A percentile compares a stretch with the other conserved stretches of the same genome.
Evolutionary conservation across 352 stramenopile species (phyloP).

Genomic region (Phytophthora quininea): DNA sequence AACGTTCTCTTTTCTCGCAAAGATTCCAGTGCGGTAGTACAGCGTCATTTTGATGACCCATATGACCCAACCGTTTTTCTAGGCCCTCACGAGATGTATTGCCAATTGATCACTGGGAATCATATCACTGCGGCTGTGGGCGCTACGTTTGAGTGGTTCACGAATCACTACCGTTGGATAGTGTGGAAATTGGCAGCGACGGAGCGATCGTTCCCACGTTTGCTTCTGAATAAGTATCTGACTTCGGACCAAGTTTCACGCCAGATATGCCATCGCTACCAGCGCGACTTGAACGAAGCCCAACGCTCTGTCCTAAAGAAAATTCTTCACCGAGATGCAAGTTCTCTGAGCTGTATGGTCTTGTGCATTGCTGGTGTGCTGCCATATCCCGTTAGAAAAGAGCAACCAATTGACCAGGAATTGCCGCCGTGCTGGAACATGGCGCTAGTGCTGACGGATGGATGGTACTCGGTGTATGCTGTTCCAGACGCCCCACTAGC

Average conservation of each 20-base stretch:
- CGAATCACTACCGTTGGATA: constrained; percentile 79
- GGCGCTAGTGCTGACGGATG: constrained; percentile 70
- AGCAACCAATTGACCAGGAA: constrained; percentile 39
- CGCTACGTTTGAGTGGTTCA: constrained; percentile 63
- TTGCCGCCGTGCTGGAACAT: constrained; percentile 62
- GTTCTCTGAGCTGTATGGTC: constrained; percentile 66
- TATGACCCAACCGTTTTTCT: constrained; percentile 21
- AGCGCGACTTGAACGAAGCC: constrained; percentile 56
- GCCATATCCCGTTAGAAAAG: constrained; percentile 36
- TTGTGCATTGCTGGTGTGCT: constrained; percentile 66
- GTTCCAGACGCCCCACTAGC: constrained; percentile 53
- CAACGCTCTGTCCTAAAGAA: constrained; percentile 72
- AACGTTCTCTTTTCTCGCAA: constrained; percentile 37
- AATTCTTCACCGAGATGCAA: constrained; percentile 70
- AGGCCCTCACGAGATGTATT: constrained; percentile 42
- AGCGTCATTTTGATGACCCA: constrained; percentile 1
- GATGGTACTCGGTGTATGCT: constrained; percentile 74
- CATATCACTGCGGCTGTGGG: constrained; percentile 36
- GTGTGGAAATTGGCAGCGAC: constrained; percentile 73
- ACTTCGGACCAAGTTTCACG: constrained; percentile 64
- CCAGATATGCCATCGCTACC: constrained; percentile 56
- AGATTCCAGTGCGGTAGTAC: constrained; percentile 6
- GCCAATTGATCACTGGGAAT: constrained; percentile 33
- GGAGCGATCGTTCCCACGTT: constrained; percentile 52
- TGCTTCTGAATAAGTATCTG: constrained; percentile 63